Evolutionary conservation across 192 early-diverging fungal genomes (phyloP).

Genomic region (Rhizophagus clarus): DNA sequence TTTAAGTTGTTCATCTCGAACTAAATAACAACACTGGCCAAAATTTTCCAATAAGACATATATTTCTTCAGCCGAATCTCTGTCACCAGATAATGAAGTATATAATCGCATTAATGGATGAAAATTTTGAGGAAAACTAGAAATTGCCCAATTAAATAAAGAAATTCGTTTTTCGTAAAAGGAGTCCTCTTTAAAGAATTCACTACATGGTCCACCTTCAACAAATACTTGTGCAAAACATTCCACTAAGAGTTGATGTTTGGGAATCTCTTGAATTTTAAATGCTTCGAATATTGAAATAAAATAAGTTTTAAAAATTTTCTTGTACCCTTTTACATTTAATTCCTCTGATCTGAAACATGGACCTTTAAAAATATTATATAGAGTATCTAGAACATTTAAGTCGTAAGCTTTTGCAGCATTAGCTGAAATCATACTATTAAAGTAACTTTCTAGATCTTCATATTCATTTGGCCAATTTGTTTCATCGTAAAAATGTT

Average conservation of each 20-base stretch:
- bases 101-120: slow-evolving; percentile 36
- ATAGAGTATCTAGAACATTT: background rate
- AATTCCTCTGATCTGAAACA: slow-evolving; percentile 16
- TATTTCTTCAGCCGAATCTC: slow-evolving; percentile 36
- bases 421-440: slow-evolving; percentile 7
- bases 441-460: slow-evolving; percentile 1
- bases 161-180: background rate
- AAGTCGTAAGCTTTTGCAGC: background rate
- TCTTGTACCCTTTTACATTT: slow-evolving; percentile 6
- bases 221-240: slow-evolving; percentile 8
- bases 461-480: slow-evolving; percentile 3
- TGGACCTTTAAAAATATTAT: background rate
- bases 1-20: slow-evolving; percentile 26
- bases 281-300: slow-evolving; percentile 17
- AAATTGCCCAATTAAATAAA: slow-evolving; percentile 36
- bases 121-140: slow-evolving; percentile 40
- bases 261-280: background rate
- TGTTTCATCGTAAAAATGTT: slow-evolving; percentile 2
- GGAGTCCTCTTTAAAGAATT: slow-evolving; percentile 14
- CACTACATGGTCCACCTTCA: background rate
- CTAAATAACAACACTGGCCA: slow-evolving; percentile 26
- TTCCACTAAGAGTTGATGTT: slow-evolving; percentile 4
- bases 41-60: slow-evolving; percentile 36
- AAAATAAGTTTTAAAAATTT: slow-evolving; percentile 6
- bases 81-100: slow-evolving; percentile 35